These are phyloP conservation scores for Leccinum longicurvipes DNA, from an alignment of 768 basidiomycete genomes.

Conservation along the genomic window DNA sequence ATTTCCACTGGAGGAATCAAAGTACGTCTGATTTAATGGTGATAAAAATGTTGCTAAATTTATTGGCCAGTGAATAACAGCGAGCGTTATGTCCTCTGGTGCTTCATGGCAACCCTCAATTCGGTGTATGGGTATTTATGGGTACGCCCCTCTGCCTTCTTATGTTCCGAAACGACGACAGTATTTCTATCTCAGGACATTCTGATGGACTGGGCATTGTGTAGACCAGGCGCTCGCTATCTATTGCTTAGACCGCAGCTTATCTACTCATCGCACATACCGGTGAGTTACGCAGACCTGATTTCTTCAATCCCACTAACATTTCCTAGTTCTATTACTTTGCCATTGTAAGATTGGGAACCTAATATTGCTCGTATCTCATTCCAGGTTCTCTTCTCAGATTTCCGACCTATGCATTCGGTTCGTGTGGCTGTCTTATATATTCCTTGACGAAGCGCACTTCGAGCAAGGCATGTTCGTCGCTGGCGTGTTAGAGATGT, in stretches of 20 bases:
- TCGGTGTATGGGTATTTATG: slow-evolving; percentile 74
- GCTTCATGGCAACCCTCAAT: slow-evolving; percentile 58
- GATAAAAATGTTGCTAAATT: background rate
- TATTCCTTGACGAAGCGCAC: slow-evolving; percentile 49
- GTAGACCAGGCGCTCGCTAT: slow-evolving; percentile 53
- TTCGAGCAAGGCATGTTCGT: slow-evolving; percentile 62
- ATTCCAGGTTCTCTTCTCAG: slow-evolving; percentile 34
- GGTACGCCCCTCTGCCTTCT: slow-evolving; percentile 47
- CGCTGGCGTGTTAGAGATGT: slow-evolving; percentile 66
- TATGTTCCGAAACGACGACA: background rate
- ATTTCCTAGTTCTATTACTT: slow-evolving; percentile 65
- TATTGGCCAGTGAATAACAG: slow-evolving; percentile 33
- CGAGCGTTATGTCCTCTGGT: slow-evolving; percentile 62
- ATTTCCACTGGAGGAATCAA: slow-evolving; percentile 74
- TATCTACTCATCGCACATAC: slow-evolving; percentile 61
- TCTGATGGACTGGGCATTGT: slow-evolving; percentile 89
- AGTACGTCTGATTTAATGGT: slow-evolving; percentile 33
- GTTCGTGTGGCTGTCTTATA: slow-evolving; percentile 81
- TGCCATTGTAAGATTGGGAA: slow-evolving; percentile 53
- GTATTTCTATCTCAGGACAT: slow-evolving; percentile 55
- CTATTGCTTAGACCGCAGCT: slow-evolving; percentile 71
- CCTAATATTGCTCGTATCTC: background rate
- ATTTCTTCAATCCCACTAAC: background rate
- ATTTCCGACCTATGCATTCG: slow-evolving; percentile 69
- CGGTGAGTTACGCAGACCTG: slow-evolving; percentile 38